Base-by-base conservation (phyloP, 129 eudicot species). In the Smallanthus sonchifolius region DNA sequence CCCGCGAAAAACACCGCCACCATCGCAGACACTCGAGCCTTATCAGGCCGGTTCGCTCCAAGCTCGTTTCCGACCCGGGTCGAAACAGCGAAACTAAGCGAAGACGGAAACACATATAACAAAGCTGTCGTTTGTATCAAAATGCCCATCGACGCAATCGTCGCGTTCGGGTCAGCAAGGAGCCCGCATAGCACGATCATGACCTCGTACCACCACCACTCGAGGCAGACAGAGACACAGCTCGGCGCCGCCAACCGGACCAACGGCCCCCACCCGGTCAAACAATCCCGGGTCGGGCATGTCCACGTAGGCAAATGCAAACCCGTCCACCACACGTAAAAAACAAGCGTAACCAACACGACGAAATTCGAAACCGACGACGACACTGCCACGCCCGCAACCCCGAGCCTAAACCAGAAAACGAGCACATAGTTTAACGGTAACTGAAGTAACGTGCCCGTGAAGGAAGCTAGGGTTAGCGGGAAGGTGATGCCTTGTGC, bases 151-250 rank as follows among this genome's bases (percentile, higher is more conserved):
- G 96, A 90, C 0, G 96, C 96, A 63, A 90, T 86, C 0, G 88
- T 83, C 35, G 92, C 86, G 10, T 74, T 85, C 17, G 96, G 92
- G 83, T 81, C 81, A 39, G 55, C 82, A 3, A 90, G 61, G 0
- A 90, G 77, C 59, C 96, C 96, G 38, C 96, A 90, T 3, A 90
- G 51, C 15, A 90, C 88, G 35, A 86, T 89, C 87, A 89, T 86
- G 69, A 89, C 86, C 80, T 89, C 96, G 32, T 89, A 89, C 96
- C 96, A 89, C 96, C 96, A 89, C 96, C 96, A 89, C 63, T 89
- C 96, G 2, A 89, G 85, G 17, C 96, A 90, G 5, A 90, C 96
- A 5, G 92, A 90, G 11, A 90, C 91, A 73, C 96, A 90, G 40
- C 92, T 90, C 38, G 96, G 96, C 36, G 81, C 84, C 1, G 96